Percentiles rank a stretch among this genome's conserved stretches.
Evolutionary conservation across 139 green algal genomes (phyloP).

Genomic region (Tetradesmus obliquus): DNA sequence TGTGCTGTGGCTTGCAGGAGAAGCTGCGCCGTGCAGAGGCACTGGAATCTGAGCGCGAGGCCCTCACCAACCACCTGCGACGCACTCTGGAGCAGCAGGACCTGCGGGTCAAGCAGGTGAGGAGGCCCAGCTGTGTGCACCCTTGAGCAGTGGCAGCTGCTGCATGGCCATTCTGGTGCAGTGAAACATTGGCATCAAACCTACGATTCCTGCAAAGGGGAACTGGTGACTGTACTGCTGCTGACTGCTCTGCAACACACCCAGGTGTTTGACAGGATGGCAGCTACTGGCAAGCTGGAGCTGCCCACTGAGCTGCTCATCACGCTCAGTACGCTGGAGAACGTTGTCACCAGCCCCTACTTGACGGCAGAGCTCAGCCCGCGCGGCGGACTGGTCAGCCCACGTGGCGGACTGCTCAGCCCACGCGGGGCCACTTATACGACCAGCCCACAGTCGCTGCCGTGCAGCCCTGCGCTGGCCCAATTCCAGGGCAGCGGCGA

Average conservation of each 20-base stretch:
- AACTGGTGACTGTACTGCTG: neutral
- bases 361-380: neutral
- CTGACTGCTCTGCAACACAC: neutral
- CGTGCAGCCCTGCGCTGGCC: neutral
- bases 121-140: neutral
- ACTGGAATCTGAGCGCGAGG: conserved; percentile 41
- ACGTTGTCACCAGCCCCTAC: conserved; percentile 24
- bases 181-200: neutral
- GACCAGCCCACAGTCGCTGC: neutral
- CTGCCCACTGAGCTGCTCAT: conserved; percentile 37
- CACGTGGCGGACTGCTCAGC: too few species aligned
- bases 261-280: conserved; percentile 27
- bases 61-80: conserved; percentile 19
- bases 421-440: neutral
- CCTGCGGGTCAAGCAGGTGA: conserved; percentile 45
- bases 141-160: neutral
- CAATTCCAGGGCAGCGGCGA: neutral
- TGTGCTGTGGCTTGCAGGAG: neutral
- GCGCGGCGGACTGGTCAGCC: neutral
- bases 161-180: neutral
- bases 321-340: conserved; percentile 15
- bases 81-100: conserved; percentile 32
- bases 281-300: conserved; percentile 17
- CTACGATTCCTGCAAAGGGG: neutral
- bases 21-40: conserved; percentile 46